Evolutionary conservation across 208 protist genomes (phyloP), one percentile per base, ranked within the genome.

Genomic region (Crithidia thermophila): DNA sequence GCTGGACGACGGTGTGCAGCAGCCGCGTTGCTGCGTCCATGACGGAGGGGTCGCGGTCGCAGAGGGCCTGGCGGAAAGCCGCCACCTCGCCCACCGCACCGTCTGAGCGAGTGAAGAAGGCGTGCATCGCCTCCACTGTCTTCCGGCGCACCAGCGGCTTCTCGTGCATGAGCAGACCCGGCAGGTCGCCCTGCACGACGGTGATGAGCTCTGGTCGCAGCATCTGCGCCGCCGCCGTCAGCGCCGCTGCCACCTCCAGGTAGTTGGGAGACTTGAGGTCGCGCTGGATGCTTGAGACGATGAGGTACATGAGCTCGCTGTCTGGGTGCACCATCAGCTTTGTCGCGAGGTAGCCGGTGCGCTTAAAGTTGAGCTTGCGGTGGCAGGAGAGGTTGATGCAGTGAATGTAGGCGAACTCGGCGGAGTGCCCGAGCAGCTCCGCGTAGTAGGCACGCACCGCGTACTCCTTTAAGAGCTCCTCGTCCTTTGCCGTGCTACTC

Each of bases 31-130:
- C 71, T 0, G 96, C 97, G 31, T 72, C 83, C 97, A 99, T 98
- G 10, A 99, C 98, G 34, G 88, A 88, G n/a, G 98, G 97, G 72
- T 99, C 98, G 51, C 71, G 75, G 79, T 99, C 98, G 68, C 97
- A 97, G 3, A 99, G 75, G 25, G 85, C 71, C 23, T 88, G 72
- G 18, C 87, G 75, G 25, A 98, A 87, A 28, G 75, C 31, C 28
- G 85, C 79, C 11, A 67, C 23, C 9, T 90, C 58, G 4, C 52
- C 74, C 31, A 85, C 64, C n/a, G 70, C 49, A 1, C 59, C 70
- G 18, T 77, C 55, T 9, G 67, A 76, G 31, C 77, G 74, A 33
- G 62, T 55, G 68, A 87, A 93, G 57, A 98, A 97, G 46, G 87
- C 84, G 61, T 98, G 94, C 70, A 99, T 63, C 4, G 83, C 78